Base-by-base conservation (phyloP, 148 eudicot species). In the Dianthus caryophyllus region DNA sequence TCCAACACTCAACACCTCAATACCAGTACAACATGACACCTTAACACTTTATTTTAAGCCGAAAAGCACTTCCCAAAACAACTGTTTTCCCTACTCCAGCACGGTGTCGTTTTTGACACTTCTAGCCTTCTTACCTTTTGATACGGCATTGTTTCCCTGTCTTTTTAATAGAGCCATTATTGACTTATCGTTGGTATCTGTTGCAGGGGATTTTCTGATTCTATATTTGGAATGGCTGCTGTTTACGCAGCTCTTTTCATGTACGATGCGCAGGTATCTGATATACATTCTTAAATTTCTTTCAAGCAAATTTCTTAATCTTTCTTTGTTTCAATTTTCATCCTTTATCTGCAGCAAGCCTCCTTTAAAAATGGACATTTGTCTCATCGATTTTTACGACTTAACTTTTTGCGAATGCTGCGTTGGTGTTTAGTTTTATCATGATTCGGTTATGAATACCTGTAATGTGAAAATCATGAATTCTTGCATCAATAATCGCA, bases 201-300 rank as follows among this genome's bases (percentile, higher is more conserved):
- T 44, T 76, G 77, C 94, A 93, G 98, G 84, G 98, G 98, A 44
- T 84, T 93, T 77, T 78, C 92, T 11, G 98, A 93, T 84, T 71
- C 90, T 49, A 69, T 93, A 59, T 87, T 93, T 61, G 96, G 98
- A 64, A 66, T 93, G 65, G 84, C 97, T 64, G 83, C 79, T 54
- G 92, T 93, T 75, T 93, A 89, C 75, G 98, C 98, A 59, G 71
- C 77, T 66, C 87, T 93, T 72, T 53, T 83, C 59, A 87, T 90
- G 98, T 93, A 90, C 73, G 98, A 93, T 64, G 95, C 98, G 25
- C 98, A 90, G 97, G 98, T 93, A 80, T 33, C 38, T 65, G 27
- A 31, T 24, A 41, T 16, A 5, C n/a, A 26, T 58, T 41, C 44
- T 47, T 24, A 11, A 48, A 24, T 36, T 0, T 71, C 47, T 63